A percentile compares a stretch with the other conserved stretches of the same genome.
Evolutionary conservation across 768 basidiomycete species (phyloP).

Genomic region (Omphalotus guepiniiformis): DNA sequence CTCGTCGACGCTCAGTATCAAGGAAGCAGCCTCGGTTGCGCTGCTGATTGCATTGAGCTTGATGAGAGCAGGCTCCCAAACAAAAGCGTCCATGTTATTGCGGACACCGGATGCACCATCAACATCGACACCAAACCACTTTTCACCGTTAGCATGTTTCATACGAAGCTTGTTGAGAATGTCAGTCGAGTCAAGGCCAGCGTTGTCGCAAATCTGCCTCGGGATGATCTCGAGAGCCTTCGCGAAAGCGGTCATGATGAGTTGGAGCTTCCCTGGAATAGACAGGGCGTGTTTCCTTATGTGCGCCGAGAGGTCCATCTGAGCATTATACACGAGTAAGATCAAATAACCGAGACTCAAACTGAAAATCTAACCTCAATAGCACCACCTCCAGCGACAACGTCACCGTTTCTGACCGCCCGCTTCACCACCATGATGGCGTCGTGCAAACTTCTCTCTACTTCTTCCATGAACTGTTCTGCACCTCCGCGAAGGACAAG

Average conservation of each 20-base stretch:
- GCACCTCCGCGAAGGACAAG: slow-evolving; percentile 92
- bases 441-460: slow-evolving; percentile 95
- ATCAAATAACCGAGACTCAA: neutral
- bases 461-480: slow-evolving; percentile 98
- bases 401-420: slow-evolving; percentile 90
- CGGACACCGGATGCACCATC: slow-evolving; percentile 85
- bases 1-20: slow-evolving; percentile 96
- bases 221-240: slow-evolving; percentile 98
- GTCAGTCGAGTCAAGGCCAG: slow-evolving; percentile 95
- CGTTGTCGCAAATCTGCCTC: slow-evolving; percentile 97
- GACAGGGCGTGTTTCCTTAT: slow-evolving; percentile 87
- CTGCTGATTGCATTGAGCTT: slow-evolving; percentile 95
- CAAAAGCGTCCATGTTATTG: slow-evolving; percentile 96
- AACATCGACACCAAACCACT: slow-evolving; percentile 93
- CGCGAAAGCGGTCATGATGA: slow-evolving; percentile 93
- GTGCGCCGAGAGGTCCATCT: slow-evolving; percentile 98
- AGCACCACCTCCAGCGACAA: slow-evolving; percentile 97
- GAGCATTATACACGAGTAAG: neutral
- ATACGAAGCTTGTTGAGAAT: slow-evolving; percentile 96
- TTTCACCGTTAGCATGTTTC: slow-evolving; percentile 86
- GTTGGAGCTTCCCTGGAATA: slow-evolving; percentile 93
- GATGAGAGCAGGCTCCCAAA: slow-evolving; percentile 96
- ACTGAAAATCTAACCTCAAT: slow-evolving; percentile 63
- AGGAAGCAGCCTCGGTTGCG: slow-evolving; percentile 92
- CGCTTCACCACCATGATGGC: slow-evolving; percentile 99